Evolutionary conservation across 164 flowering plant genomes (phyloP).

Genomic region (Aristolochia contorta): DNA sequence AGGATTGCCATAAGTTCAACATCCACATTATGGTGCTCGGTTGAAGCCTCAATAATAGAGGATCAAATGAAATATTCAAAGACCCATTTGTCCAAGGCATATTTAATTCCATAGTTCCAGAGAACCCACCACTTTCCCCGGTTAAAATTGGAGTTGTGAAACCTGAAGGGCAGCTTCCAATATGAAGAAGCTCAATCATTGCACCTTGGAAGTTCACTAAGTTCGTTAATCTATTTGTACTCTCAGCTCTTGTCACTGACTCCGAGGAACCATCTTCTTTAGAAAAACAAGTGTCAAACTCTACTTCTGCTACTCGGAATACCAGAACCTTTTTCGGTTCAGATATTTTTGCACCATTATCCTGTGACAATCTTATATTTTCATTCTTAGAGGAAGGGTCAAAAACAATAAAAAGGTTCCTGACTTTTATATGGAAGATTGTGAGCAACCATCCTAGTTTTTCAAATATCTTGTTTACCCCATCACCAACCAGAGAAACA

Average conservation of each 20-base stretch:
- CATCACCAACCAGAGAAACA: slow-evolving; percentile 56
- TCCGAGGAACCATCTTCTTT: slow-evolving; percentile 29
- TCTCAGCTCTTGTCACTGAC: slow-evolving; percentile 23
- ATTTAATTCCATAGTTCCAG: slow-evolving; percentile 63
- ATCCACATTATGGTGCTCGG: slow-evolving; percentile 65
- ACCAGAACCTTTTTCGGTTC: slow-evolving; percentile 34
- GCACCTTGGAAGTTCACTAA: slow-evolving; percentile 76
- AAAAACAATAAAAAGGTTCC: slow-evolving; percentile 65
- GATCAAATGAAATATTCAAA: slow-evolving; percentile 64
- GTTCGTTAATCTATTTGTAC: slow-evolving; percentile 45
- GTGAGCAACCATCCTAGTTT: slow-evolving; percentile 83
- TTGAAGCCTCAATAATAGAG: slow-evolving; percentile 47
- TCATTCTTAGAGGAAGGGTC: slow-evolving; percentile 44
- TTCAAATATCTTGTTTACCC: slow-evolving; percentile 86
- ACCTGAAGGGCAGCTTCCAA: slow-evolving; percentile 26
- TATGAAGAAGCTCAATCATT: slow-evolving; percentile 54
- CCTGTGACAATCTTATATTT: slow-evolving; percentile 19
- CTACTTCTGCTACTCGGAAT: slow-evolving; percentile 57
- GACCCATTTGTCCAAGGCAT: slow-evolving; percentile 95
- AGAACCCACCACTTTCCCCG: slow-evolving; percentile 70
- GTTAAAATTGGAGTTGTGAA: slow-evolving; percentile 39
- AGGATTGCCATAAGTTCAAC: slow-evolving; percentile 39
- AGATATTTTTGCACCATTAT: slow-evolving; percentile 21
- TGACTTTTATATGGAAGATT: slow-evolving; percentile 67
- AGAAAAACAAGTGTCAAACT: slow-evolving; percentile 65